Evolutionary conservation across 176 grass and related monocot species (phyloP).

Genomic region (Aegilops speltoides): DNA sequence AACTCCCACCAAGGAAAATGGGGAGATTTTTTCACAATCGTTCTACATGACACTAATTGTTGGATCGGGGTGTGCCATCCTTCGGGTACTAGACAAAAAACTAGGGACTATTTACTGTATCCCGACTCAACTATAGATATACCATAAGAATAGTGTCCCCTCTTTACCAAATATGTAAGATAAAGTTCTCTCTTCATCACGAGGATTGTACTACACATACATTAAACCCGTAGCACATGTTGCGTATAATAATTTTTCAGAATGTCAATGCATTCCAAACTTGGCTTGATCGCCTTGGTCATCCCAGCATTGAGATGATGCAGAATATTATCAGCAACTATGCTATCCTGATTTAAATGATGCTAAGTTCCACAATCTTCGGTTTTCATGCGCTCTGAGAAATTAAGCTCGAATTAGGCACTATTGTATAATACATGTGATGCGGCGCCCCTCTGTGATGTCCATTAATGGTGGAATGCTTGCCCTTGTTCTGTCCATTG

Average conservation of each 20-base stretch:
- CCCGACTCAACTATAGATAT: no score
- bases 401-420: no score
- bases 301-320: not conserved
- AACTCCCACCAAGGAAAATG: no score
- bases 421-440: no score
- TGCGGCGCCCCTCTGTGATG: no score
- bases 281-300: not conserved
- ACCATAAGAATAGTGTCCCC: not conserved
- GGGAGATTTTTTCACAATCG: no score
- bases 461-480: no score
- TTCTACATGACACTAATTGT: not conserved
- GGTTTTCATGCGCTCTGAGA: not conserved
- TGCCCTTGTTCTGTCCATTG: no score
- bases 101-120: no score
- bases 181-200: not conserved
- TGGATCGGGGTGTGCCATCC: not conserved
- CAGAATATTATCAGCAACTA: not conserved
- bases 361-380: not conserved
- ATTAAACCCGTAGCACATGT: not conserved
- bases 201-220: not conserved
- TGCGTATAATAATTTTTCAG: not conserved
- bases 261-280: not conserved
- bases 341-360: not conserved
- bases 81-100: no score
- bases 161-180: not conserved